Base-by-base conservation (phyloP, 257 asterid genomes). In the Agastache rugosa region DNA sequence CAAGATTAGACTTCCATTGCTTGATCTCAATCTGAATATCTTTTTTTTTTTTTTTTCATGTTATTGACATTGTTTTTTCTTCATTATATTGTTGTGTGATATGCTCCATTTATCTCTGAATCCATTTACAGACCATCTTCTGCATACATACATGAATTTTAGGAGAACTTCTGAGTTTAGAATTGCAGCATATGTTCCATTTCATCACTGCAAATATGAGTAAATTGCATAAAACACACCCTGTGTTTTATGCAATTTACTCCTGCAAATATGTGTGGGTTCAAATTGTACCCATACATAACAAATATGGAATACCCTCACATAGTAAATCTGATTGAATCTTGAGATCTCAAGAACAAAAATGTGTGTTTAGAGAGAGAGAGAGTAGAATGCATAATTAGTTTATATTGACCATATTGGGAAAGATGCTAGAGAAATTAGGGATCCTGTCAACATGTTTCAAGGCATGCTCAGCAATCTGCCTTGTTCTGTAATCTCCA, bases 381-480 rank as follows among this genome's bases (percentile, higher is more conserved):
- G 73, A 34, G 59, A 50, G 37, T 44, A 60, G 65, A 80, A 58
- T 25, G 17, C 23, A 72, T 74, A 69, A 35, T 74, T 78, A 90
- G 1, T 47, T 81, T 53, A 19, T 29, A 53, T 2, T 53, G 14
- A 53, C 84, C 39, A 35, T 47, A 78, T 80, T 90, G 35, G 96
- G 87, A 76, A 84, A 94, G 63, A 89, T 79, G 31, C 92, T 93
- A 0, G 99, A 95, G 81, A 95, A 95, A 77, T 84, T 89, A 0
- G 99, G 98, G 50, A 95, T 89, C 78, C 64, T 90, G 71, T 95
- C 98, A 4, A 95, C 87, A 34, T 85, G 99, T 85, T 78, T 87
- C 64, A 95, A 67, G 4, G 99, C 99, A 12, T 85, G 90, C 85
- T 95, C 99, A 3, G 98, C 99, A 51, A 89, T 89, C 85, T 92